Evolutionary conservation across 495 filamentous ascomycete species (phyloP).

Genomic region (Apiosordaria backusii): DNA sequence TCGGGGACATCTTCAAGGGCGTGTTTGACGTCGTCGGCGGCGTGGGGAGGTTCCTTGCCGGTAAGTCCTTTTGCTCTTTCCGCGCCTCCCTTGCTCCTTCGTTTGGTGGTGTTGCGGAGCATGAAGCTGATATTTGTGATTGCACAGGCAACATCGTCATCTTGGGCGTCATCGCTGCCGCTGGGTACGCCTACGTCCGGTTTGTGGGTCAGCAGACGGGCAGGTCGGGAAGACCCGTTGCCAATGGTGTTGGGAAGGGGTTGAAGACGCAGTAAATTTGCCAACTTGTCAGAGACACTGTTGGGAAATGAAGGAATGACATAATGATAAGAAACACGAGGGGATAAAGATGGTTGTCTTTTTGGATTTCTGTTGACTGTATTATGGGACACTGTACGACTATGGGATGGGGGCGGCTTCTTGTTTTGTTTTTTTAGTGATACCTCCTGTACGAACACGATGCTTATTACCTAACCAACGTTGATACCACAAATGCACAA

Average conservation of each 20-base stretch:
- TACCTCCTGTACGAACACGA: not conserved
- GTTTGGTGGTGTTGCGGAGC: too few relatives aligned
- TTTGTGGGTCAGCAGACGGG: conserved; percentile 25
- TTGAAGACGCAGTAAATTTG: conserved; percentile 28
- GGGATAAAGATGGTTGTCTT: too few relatives aligned
- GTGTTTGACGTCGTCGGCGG: conserved; percentile 33
- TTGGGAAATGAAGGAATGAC: too few relatives aligned
- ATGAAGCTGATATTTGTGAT: not conserved
- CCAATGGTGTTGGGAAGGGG: conserved; percentile 7
- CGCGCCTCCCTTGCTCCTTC: not conserved
- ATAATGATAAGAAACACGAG: too few relatives aligned
- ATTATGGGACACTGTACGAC: too few relatives aligned
- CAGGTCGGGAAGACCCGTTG: conserved; percentile 13
- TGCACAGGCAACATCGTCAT: conserved; percentile 33
- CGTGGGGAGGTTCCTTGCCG: conserved; percentile 32
- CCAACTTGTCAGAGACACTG: not conserved
- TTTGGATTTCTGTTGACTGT: too few relatives aligned
- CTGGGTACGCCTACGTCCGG: conserved; percentile 25
- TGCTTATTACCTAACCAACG: not conserved
- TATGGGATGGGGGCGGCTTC: not conserved
- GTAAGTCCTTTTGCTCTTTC: conserved; percentile 20
- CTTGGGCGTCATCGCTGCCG: conserved; percentile 29
- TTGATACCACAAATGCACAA: not conserved
- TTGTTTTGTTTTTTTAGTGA: not conserved
- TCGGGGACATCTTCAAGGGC: conserved; percentile 28